phyloP scores from a whole-genome alignment of 768 basidiomycete species.

The Leccinum longicurvipes region DNA sequence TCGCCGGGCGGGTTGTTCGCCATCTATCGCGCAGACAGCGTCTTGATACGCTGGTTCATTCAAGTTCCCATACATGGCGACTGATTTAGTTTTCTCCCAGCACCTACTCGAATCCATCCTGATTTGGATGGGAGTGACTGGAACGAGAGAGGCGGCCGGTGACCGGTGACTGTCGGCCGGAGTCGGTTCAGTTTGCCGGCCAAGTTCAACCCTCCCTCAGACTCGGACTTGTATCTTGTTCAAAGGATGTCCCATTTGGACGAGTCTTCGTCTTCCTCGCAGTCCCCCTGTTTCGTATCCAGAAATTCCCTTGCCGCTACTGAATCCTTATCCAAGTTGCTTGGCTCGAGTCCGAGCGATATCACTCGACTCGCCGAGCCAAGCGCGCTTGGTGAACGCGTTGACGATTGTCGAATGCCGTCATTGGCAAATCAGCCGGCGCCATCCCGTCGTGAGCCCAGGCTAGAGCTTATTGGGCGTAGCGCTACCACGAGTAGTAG shows the following conservation, averaged over 20 bases:
- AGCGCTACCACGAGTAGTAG: not conserved
- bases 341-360: not conserved
- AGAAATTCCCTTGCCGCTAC: not conserved
- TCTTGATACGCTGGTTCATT: not conserved
- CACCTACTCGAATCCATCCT: too few relatives aligned
- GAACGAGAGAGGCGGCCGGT: too few relatives aligned
- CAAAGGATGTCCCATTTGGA: not conserved
- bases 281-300: not conserved
- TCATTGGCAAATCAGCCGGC: slow-evolving; percentile 9
- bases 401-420: slow-evolving; percentile 7
- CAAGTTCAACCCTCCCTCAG: too few relatives aligned
- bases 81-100: not conserved
- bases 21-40: too few relatives aligned
- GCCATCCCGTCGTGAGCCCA: not conserved
- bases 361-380: not conserved
- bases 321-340: not conserved
- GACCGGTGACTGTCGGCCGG: not conserved
- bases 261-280: not conserved
- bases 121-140: too few relatives aligned
- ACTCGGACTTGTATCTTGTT: too few relatives aligned
- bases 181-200: not conserved
- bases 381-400: not conserved
- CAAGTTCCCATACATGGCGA: not conserved
- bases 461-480: not conserved
- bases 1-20: too few relatives aligned